Evolutionary conservation across 78 protist species (phyloP).

Genomic region (Dictyostelium citrinum): DNA sequence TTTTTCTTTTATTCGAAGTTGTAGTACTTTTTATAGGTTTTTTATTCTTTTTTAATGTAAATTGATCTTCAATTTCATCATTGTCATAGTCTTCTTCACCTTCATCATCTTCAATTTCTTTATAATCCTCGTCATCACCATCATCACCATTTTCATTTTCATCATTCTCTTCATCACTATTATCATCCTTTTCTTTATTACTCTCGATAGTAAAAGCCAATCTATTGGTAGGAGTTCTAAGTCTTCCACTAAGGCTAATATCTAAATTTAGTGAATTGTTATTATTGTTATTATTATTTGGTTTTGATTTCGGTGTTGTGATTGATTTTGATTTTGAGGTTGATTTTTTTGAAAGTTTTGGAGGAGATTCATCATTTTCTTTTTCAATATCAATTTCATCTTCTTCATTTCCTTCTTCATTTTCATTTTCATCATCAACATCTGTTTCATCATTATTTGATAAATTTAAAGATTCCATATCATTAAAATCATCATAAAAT

Average conservation of each 20-base stretch:
- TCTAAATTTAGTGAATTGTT: not conserved
- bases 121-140: not conserved
- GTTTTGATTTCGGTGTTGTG: not conserved
- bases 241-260: slow-evolving; percentile 5
- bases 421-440: not conserved
- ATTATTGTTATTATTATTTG: not conserved
- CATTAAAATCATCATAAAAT: slow-evolving; percentile 32
- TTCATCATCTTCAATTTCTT: not conserved
- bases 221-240: not conserved
- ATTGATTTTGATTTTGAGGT: not conserved
- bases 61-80: not conserved
- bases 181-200: not conserved
- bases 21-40: not conserved
- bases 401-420: not conserved
- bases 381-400: not conserved
- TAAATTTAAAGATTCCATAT: not conserved
- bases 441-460: not conserved
- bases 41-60: not conserved
- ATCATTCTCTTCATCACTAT: not conserved
- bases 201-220: not conserved
- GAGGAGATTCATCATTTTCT: not conserved
- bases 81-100: not conserved
- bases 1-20: not conserved
- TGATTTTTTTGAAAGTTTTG: not conserved
- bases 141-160: not conserved